Evolutionary conservation across 2,329 filamentous ascomycete species (phyloP).

Genomic region (Macroventuria anomochaeta): DNA sequence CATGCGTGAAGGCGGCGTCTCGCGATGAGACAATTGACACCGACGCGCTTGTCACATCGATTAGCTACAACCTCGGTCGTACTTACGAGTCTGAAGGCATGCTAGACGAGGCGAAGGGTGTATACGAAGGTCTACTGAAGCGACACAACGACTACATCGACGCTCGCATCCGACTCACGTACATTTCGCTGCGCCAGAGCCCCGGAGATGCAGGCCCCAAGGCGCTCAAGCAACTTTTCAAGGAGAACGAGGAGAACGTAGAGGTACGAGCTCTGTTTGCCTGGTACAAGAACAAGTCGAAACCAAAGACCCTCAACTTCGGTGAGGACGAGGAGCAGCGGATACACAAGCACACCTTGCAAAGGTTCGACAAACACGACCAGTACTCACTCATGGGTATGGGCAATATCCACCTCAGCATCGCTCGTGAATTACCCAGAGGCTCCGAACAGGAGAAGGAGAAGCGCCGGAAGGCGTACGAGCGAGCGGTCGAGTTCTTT

Average conservation of each 20-base stretch:
- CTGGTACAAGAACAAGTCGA: slow-evolving; percentile 91
- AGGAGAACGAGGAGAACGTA: slow-evolving; percentile 81
- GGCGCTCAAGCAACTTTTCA: slow-evolving; percentile 82
- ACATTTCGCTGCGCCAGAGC: slow-evolving; percentile 82
- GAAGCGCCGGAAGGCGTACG: slow-evolving; percentile 85
- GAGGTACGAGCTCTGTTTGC: slow-evolving; percentile 93
- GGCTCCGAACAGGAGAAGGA: slow-evolving; percentile 89
- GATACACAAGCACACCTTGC: slow-evolving; percentile 95
- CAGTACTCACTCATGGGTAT: slow-evolving; percentile 95
- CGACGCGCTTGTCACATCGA: slow-evolving; percentile 91
- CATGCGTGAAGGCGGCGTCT: slow-evolving; percentile 81
- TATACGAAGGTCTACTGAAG: slow-evolving; percentile 84
- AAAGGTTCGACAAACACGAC: slow-evolving; percentile 91
- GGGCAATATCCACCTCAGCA: slow-evolving; percentile 90
- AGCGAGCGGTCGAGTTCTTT: slow-evolving; percentile 95
- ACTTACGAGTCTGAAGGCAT: slow-evolving; percentile 88
- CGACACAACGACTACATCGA: slow-evolving; percentile 93
- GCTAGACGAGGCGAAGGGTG: slow-evolving; percentile 80
- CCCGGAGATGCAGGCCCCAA: slow-evolving; percentile 87
- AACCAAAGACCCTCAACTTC: slow-evolving; percentile 80
- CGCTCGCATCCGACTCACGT: slow-evolving; percentile 84
- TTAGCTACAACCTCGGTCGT: slow-evolving; percentile 93
- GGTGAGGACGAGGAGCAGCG: slow-evolving; percentile 89
- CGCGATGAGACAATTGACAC: slow-evolving; percentile 79
- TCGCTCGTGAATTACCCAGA: slow-evolving; percentile 92